Conservation (phyloP, 768 basidiomycete genomes). For the Melanogaster broomeanus region DNA sequence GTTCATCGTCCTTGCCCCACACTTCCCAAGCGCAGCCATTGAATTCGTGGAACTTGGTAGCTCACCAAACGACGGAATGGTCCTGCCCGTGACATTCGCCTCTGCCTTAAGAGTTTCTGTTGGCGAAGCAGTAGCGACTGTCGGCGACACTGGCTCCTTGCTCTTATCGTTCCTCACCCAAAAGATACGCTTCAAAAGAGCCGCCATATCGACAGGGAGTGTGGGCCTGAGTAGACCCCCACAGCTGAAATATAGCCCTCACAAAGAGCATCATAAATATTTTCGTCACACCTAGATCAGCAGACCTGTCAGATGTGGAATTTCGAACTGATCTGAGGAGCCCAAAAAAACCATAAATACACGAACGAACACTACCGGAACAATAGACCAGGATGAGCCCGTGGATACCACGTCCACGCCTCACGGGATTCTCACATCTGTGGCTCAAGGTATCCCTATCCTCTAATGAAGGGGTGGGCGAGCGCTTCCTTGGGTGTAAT, state of each 20-base stretch:
- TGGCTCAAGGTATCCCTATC: slow-evolving; percentile 30
- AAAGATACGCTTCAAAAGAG: slow-evolving; percentile 14
- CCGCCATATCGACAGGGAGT: slow-evolving; percentile 12
- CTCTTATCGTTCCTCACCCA: slow-evolving; percentile 10
- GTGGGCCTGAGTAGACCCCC: not conserved
- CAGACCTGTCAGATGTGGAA: slow-evolving; percentile 13
- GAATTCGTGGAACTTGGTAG: slow-evolving; percentile 41
- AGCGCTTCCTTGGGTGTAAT: slow-evolving; percentile 91
- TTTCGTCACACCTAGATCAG: slow-evolving; percentile 8
- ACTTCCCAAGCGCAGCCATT: slow-evolving; percentile 68
- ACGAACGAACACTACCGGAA: slow-evolving; percentile 15
- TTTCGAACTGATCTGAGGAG: slow-evolving; percentile 6
- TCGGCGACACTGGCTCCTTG: slow-evolving; percentile 5
- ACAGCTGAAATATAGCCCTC: slow-evolving; percentile 3
- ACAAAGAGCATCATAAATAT: not conserved
- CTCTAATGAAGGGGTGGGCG: slow-evolving; percentile 81
- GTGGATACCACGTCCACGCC: slow-evolving; percentile 3
- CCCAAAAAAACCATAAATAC: slow-evolving; percentile 26
- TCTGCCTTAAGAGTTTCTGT: not conserved
- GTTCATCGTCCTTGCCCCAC: slow-evolving; percentile 65
- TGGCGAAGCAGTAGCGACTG: not conserved
- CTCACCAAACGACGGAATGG: slow-evolving; percentile 50
- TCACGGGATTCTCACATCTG: no score
- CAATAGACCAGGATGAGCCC: not conserved
- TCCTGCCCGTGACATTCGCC: slow-evolving; percentile 24